Evolutionary conservation across 1,284 basidiomycete species (phyloP), one percentile per base, ranked within the genome.

Genomic region (Heterobasidion parviporum): DNA sequence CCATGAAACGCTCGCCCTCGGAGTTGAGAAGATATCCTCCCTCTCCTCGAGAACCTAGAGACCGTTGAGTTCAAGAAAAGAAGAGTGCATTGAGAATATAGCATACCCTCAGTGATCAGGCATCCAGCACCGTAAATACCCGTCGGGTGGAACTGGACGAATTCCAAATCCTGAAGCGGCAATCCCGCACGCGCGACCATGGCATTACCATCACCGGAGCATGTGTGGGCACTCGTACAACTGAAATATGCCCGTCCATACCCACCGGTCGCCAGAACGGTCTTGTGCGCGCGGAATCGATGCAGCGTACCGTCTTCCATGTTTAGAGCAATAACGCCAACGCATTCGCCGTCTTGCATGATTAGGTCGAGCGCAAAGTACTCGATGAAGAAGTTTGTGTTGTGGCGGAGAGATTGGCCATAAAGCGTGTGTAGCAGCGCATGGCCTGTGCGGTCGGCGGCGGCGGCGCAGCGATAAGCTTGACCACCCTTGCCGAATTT

Each of bases 321-420:
- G 80, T 98, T 99, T 64, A 98, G 81, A 9, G 97, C 97, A 65
- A 98, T 93, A 56, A 99, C 96, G 79, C 97, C 97, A 60, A 99
- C 96, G 77, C 97, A 99, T 74, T 98, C 93, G 67, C 95, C 97
- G 63, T 92, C 94, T 72, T 98, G 84, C 97, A 99, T 98, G 72
- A 99, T 94, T 59, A 99, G 78, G 73, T 99, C 96, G 60, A 96
- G 84, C 16, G 96, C 97, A 72, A 99, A 99, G 77, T 95, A 99
- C 74, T 99, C 97, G 74, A 99, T 98, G 80, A 99, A 99, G 77
- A 98, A 99, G 76, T 98, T 97, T 71, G 97, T 99, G 81, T 99
- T 90, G 81, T 99, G 97, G 61, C 94, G 89, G 61, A 99, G 86
- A 60, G 97, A 99, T 79, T 99, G 97, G 65, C 97, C 97, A 69